Evolutionary conservation across 768 basidiomycete species (phyloP).

Genomic region (Daedalea quercina): DNA sequence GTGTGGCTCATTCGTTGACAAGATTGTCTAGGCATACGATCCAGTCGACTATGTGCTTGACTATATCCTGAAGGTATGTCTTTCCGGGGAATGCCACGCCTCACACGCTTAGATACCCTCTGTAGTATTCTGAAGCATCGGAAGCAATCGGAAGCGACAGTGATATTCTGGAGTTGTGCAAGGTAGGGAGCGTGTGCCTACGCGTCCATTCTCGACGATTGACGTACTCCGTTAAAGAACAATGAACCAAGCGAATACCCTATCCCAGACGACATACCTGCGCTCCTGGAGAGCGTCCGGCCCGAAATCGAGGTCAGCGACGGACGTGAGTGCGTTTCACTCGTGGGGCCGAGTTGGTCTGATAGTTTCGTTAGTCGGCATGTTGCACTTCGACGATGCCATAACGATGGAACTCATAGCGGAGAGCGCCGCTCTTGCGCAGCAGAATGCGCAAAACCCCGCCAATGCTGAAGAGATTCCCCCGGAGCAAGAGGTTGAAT

Average conservation of each 20-base stretch:
- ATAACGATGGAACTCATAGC: background rate
- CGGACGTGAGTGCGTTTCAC: background rate
- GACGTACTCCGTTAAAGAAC: background rate
- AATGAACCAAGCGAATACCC: background rate
- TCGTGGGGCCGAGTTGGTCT: background rate
- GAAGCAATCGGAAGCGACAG: constrained; percentile 10
- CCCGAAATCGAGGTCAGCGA: constrained; percentile 10
- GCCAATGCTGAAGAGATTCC: background rate
- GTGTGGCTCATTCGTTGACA: background rate
- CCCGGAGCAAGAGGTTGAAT: background rate
- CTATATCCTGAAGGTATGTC: background rate
- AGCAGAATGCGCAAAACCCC: background rate
- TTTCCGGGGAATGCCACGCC: background rate
- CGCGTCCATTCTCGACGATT: background rate
- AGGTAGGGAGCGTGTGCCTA: constrained; percentile 1
- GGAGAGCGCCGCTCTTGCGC: background rate
- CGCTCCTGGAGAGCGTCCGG: background rate
- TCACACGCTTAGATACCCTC: background rate
- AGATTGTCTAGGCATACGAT: background rate
- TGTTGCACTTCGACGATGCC: background rate
- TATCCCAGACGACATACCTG: constrained; percentile 3
- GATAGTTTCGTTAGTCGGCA: background rate
- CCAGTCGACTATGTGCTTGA: background rate
- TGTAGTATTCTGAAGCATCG: constrained; percentile 7
- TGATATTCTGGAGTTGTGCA: constrained; percentile 6